Evolutionary conservation across 2,329 filamentous ascomycete genomes (phyloP), one percentile per base, ranked within the genome.

Genomic region (Zymoseptoria brevis): DNA sequence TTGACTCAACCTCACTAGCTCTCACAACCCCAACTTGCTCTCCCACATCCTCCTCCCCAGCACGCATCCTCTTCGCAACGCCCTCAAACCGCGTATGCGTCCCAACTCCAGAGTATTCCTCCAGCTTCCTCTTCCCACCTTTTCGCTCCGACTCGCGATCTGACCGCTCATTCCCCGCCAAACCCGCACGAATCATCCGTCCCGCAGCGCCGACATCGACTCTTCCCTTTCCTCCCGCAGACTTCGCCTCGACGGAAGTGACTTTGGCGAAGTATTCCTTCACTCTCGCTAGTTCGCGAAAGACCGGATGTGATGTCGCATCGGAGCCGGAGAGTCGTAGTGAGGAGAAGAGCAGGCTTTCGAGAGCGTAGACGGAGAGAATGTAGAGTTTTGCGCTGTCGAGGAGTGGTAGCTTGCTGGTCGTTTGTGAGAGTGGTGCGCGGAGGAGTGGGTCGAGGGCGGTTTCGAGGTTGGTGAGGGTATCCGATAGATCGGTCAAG

Each of bases 381-480:
- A 94, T 87, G 72, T 95, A 90, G 60, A 96, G 85, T 76, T 97
- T 96, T 7, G 94, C 91, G 77, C 90, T 92, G 78, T 97, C 93
- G 61, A 99, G 81, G n/a, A 97, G 81, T 1, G 93, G 92, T 26
- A 97, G 80, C 71, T 90, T 90, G 57, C 85, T 86, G 4, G 90
- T 85, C 58, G 84, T 83, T 49, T 87, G 83, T 55, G 84, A 79
- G 50, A 96, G 76, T 9, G 51, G 51, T 24, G 22, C 51, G 1
- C 82, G 74, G 54, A 81, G 80, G 24, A 96, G 76, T 5, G 97
- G 77, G n/a, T 93, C 90, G 63, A 83, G 76, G 26, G 97, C 80
- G 3, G 83, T 80, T 71, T 95, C 85, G 53, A 97, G 81, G 57
- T 87, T 83, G 75, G 95, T 89, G 55, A 97, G 83, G 72, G 91